Percentiles rank a stretch among this genome's conserved stretches.
Conservation (phyloP, 2,329 filamentous ascomycete genomes). For the Verticillium tricorpus region DNA sequence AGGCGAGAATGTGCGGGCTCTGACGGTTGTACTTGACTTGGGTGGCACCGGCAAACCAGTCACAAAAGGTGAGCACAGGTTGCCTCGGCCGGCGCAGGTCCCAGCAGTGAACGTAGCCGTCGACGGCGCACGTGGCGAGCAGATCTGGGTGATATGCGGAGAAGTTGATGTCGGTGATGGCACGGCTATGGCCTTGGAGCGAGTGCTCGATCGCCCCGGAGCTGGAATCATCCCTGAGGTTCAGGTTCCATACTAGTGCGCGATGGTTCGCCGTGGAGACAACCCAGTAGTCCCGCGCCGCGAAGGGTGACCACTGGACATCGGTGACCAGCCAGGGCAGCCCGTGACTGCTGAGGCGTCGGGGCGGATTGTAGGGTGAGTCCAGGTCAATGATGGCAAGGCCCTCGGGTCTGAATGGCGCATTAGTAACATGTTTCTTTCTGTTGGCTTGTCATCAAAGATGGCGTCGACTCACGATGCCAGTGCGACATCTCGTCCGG, state of each 20-base stretch:
- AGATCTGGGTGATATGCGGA: slow-evolving; percentile 88
- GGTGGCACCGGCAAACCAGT: slow-evolving; percentile 90
- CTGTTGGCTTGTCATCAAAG: slow-evolving; percentile 9
- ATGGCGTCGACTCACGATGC: slow-evolving; percentile 56
- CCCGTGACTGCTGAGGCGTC: slow-evolving; percentile 75
- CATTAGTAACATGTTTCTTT: not conserved
- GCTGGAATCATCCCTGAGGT: slow-evolving; percentile 67
- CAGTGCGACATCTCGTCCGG: slow-evolving; percentile 82
- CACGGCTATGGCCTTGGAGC: slow-evolving; percentile 74
- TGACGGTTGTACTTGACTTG: slow-evolving; percentile 95
- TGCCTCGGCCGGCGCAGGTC: slow-evolving; percentile 71
- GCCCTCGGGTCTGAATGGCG: slow-evolving; percentile 61
- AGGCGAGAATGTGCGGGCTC: slow-evolving; percentile 81
- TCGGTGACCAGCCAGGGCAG: slow-evolving; percentile 94
- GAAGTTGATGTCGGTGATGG: slow-evolving; percentile 96
- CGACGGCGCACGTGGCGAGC: slow-evolving; percentile 84
- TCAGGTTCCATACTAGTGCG: slow-evolving; percentile 89
- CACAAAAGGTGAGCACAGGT: slow-evolving; percentile 76
- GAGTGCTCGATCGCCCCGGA: slow-evolving; percentile 77
- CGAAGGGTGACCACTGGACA: slow-evolving; percentile 95
- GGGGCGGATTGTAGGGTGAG: slow-evolving; percentile 80
- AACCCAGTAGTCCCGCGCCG: slow-evolving; percentile 85
- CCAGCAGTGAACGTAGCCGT: slow-evolving; percentile 92
- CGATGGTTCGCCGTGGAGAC: slow-evolving; percentile 93
- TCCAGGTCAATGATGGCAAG: slow-evolving; percentile 90